Conservation (phyloP, 2,329 filamentous ascomycete species). For the Leptographium radiaticola region DNA sequence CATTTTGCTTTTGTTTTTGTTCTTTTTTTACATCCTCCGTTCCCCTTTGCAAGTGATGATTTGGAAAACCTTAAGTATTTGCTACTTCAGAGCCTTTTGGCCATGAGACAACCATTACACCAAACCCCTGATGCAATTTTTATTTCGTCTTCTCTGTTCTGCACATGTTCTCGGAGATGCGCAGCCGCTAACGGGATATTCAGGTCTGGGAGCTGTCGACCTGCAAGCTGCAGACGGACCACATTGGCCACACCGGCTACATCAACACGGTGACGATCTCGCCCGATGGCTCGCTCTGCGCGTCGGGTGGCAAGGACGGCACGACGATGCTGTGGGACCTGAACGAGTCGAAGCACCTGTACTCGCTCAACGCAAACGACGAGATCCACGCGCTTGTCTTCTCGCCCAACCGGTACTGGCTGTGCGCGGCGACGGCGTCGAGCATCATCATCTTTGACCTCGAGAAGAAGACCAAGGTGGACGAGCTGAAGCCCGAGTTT, state of each 20-base stretch:
- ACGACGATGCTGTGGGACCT: slow-evolving; percentile 99
- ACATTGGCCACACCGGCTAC: slow-evolving; percentile 99
- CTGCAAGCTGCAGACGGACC: slow-evolving; percentile 99
- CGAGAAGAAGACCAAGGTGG: slow-evolving; percentile 99
- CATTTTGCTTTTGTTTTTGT: slow-evolving; percentile 1
- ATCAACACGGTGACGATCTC: slow-evolving; percentile 99
- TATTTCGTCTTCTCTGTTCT: slow-evolving; percentile 1
- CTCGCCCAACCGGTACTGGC: slow-evolving; percentile 99
- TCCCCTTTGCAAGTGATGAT: slow-evolving; percentile 64
- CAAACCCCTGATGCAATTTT: slow-evolving; percentile 62
- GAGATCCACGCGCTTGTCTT: slow-evolving; percentile 99
- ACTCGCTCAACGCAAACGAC: slow-evolving; percentile 98
- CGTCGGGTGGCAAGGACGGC: slow-evolving; percentile 98
- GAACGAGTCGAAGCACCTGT: slow-evolving; percentile 99
- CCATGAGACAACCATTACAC: slow-evolving; percentile 76
- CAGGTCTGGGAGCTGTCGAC: slow-evolving; percentile 99
- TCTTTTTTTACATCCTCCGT: no score
- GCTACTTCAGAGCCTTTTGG: slow-evolving; percentile 99
- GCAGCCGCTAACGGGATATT: not conserved
- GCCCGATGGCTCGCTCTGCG: slow-evolving; percentile 96
- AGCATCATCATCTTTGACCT: slow-evolving; percentile 99
- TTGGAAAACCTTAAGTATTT: slow-evolving; percentile 87
- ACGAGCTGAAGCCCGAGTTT: slow-evolving; percentile 99
- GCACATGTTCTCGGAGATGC: not conserved
- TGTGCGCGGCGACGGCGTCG: slow-evolving; percentile 92